Evolutionary conservation across 495 filamentous ascomycete species (phyloP).

Genomic region (Trichoderma gamsii): DNA sequence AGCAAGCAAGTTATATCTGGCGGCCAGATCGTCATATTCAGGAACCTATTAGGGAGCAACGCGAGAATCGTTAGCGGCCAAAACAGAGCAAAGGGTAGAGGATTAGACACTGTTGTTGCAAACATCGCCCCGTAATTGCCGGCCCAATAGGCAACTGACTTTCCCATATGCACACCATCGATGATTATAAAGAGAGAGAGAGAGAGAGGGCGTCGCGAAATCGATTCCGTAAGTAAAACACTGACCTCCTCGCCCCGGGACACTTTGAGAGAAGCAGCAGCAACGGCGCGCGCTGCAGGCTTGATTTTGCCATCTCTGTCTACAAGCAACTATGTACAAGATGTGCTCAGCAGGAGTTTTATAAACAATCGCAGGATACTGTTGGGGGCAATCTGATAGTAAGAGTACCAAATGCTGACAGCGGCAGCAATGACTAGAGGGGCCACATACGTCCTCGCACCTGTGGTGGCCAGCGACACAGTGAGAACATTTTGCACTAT

Average conservation of each 20-base stretch:
- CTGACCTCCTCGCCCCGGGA: constrained; percentile 9
- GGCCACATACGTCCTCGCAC: constrained; percentile 12
- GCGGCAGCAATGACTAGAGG: not conserved
- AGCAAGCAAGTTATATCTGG: constrained; percentile 3
- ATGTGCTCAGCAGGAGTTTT: constrained; percentile 12
- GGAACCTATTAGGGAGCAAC: not conserved
- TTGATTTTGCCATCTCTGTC: constrained; percentile 12
- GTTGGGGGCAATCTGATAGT: not conserved
- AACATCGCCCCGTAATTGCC: no score
- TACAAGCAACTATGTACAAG: constrained; percentile 10
- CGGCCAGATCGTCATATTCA: not conserved
- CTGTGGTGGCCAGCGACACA: constrained; percentile 7
- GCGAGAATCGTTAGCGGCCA: not conserved
- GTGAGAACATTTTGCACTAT: constrained; percentile 11
- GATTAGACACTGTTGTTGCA: not conserved
- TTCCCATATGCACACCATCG: not conserved
- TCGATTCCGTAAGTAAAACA: not conserved
- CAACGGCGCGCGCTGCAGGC: constrained; percentile 9
- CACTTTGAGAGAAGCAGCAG: constrained; percentile 7
- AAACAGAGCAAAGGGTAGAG: not conserved
- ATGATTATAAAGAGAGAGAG: not conserved
- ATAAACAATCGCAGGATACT: not conserved
- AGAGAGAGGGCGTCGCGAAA: not conserved
- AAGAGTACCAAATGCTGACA: not conserved
- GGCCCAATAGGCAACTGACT: no score